Conservation (phyloP, 148 eudicot species). For the Rhododendron ovatum region DNA sequence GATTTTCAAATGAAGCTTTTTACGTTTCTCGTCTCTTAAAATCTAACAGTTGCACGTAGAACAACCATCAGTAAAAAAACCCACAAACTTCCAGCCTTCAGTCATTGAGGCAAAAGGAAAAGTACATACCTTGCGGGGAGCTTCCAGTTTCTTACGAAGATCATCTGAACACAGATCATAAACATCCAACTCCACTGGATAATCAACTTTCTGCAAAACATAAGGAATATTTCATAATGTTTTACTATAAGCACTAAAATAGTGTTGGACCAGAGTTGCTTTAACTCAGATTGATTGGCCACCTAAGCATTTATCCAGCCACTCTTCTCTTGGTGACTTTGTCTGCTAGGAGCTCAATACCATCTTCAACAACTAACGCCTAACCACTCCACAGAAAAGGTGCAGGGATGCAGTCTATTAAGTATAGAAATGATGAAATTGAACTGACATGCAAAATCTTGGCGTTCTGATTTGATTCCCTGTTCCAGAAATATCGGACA, state of each 20-base stretch:
- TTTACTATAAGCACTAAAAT: neutral
- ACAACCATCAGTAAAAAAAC: neutral
- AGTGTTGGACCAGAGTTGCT: neutral
- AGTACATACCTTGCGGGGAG: constrained; percentile 70
- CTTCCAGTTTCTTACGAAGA: constrained; percentile 83
- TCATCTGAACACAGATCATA: constrained; percentile 92
- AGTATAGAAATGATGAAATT: neutral
- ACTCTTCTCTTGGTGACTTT: neutral
- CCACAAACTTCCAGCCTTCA: neutral
- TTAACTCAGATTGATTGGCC: neutral
- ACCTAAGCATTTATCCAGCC: neutral
- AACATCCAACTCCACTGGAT: constrained; percentile 85
- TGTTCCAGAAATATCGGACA: constrained; percentile 96
- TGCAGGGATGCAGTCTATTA: constrained; percentile 45
- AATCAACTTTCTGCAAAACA: constrained; percentile 53
- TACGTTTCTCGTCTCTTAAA: constrained; percentile 89
- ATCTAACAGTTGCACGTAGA: constrained; percentile 28
- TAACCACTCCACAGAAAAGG: neutral
- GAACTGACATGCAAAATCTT: constrained; percentile 82
- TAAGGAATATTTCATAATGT: neutral
- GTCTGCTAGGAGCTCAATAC: constrained; percentile 3
- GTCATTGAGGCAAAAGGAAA: neutral
- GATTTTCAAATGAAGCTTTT: constrained; percentile 64
- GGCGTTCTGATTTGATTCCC: constrained; percentile 98
- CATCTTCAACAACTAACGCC: neutral